A percentile compares a stretch with the other conserved stretches of the same genome.
Conservation (phyloP, 768 basidiomycete genomes). For the Suillus occidentalis region DNA sequence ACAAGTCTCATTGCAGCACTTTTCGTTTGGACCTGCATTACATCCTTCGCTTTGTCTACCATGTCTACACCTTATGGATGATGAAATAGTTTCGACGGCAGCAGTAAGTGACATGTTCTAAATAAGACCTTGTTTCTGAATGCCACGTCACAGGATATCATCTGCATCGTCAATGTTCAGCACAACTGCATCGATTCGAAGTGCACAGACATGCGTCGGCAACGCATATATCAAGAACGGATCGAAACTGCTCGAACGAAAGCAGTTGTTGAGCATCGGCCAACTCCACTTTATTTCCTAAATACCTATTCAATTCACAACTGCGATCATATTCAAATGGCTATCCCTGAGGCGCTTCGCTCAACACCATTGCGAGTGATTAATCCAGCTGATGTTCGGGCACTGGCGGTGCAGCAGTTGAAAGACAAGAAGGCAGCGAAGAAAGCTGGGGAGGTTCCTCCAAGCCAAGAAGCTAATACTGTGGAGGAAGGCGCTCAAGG, state of each 20-base stretch:
- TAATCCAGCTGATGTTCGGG: not conserved
- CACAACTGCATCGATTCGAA: constrained; percentile 15
- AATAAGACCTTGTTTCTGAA: too few species aligned
- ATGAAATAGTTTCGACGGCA: not conserved
- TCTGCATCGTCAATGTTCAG: constrained; percentile 18
- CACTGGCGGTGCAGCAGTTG: not conserved
- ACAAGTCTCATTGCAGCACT: not conserved
- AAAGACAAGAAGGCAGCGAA: constrained; percentile 2
- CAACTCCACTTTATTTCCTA: constrained; percentile 11
- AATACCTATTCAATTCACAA: constrained; percentile 22
- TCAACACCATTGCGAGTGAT: not conserved
- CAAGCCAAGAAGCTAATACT: not conserved
- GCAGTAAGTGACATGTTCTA: not conserved
- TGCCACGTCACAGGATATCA: constrained; percentile 11
- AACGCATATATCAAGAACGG: constrained; percentile 11
- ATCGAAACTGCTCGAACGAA: constrained; percentile 10
- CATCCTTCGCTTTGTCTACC: constrained; percentile 2
- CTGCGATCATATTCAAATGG: constrained; percentile 10
- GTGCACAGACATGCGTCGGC: constrained; percentile 3
- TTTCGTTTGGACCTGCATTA: not conserved
- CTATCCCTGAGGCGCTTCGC: constrained; percentile 3
- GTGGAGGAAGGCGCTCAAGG: not conserved
- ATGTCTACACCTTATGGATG: not conserved
- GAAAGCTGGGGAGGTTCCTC: not conserved
- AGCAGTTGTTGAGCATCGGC: constrained; percentile 10